A percentile compares a stretch with the other conserved stretches of the same genome.
These are phyloP conservation scores for Trametes maxima DNA, from an alignment of 768 basidiomycete species.

Conservation along the genomic window DNA sequence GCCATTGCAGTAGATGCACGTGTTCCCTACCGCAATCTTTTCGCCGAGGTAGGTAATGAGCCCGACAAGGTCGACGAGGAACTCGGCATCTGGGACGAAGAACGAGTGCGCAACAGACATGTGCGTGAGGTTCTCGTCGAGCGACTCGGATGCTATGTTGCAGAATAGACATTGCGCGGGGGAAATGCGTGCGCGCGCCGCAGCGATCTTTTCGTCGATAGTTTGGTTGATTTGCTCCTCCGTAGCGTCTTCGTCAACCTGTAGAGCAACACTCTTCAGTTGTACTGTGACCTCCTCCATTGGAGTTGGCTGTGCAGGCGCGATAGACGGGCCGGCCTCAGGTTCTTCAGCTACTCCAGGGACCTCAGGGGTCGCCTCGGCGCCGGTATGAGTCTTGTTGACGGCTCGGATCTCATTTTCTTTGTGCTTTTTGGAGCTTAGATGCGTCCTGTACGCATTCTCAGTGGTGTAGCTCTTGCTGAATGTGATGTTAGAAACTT, in stretches of 20 bases:
- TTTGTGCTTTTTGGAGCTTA: constrained; percentile 87
- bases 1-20: constrained; percentile 90
- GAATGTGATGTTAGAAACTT: constrained; percentile 4
- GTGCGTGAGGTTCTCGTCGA: constrained; percentile 76
- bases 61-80: constrained; percentile 81
- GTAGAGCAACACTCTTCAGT: constrained; percentile 28
- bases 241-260: constrained; percentile 41
- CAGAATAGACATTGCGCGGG: constrained; percentile 88
- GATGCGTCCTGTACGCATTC: constrained; percentile 86
- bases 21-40: constrained; percentile 90
- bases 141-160: constrained; percentile 41
- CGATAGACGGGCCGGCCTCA: constrained; percentile 8
- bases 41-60: constrained; percentile 86
- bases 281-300: constrained; percentile 1
- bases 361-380: not conserved
- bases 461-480: constrained; percentile 91
- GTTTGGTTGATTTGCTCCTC: constrained; percentile 52
- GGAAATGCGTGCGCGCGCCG: constrained; percentile 64
- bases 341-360: not conserved
- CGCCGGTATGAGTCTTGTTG: constrained; percentile 23
- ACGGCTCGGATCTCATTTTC: constrained; percentile 66
- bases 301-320: constrained; percentile 4
- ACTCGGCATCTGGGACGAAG: constrained; percentile 94
- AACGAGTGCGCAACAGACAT: constrained; percentile 91
- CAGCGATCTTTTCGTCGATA: constrained; percentile 77